These are phyloP conservation scores for Peziza echinospora DNA, from an alignment of 495 filamentous ascomycete species.

Conservation along the genomic window DNA sequence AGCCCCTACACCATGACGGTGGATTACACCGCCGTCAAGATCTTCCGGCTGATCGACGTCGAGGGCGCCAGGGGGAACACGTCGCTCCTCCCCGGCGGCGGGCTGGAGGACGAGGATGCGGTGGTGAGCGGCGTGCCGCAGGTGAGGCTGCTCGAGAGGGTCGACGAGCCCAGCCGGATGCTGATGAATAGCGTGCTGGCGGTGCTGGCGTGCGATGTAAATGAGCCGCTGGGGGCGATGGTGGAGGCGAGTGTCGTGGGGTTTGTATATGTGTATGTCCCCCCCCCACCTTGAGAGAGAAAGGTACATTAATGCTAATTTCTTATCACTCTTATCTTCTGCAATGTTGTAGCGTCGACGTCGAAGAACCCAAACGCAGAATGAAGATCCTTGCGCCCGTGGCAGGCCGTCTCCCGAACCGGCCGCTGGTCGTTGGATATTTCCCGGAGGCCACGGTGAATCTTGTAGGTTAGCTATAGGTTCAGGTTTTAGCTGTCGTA, in stretches of 20 bases:
- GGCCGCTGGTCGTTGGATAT: conserved; percentile 38
- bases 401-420: conserved; percentile 51
- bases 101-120: conserved; percentile 20
- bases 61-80: background rate
- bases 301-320: too few relatives aligned
- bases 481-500: background rate
- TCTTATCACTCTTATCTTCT: too few relatives aligned
- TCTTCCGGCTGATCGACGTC: conserved; percentile 31
- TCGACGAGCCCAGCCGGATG: conserved; percentile 31
- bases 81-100: conserved; percentile 30
- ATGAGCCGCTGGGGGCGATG: conserved; percentile 46
- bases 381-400: conserved; percentile 65
- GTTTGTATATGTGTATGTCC: conserved; percentile 52
- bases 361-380: conserved; percentile 65
- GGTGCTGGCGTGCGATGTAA: conserved; percentile 47
- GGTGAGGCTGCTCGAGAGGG: conserved; percentile 30
- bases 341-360: conserved; percentile 32
- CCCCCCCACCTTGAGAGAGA: background rate
- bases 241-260: conserved; percentile 74
- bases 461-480: background rate
- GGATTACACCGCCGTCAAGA: conserved; percentile 44
- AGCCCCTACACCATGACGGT: conserved; percentile 68
- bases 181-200: conserved; percentile 55
- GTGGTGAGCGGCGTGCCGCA: conserved; percentile 15
- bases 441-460: conserved; percentile 10